Percentiles rank a stretch among this genome's conserved stretches.
These are phyloP conservation scores for Mortierella sp. DNA, from an alignment of 371 early-diverging fungal species.

Conservation along the genomic window DNA sequence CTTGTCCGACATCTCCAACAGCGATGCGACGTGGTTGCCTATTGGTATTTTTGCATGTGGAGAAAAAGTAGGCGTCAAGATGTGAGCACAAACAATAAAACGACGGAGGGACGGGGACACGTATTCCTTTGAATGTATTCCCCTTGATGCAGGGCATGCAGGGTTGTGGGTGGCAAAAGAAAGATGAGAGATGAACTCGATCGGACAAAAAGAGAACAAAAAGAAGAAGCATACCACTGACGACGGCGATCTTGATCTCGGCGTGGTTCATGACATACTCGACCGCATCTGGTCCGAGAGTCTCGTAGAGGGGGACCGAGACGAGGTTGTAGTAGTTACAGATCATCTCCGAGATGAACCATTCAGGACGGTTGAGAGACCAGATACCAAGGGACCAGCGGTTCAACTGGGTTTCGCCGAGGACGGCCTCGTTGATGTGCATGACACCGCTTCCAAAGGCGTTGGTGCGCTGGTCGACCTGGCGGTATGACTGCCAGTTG, in stretches of 20 bases:
- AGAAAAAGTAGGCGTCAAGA: slow-evolving; percentile 40
- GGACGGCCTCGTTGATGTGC: slow-evolving; percentile 43
- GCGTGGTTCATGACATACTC: slow-evolving; percentile 81
- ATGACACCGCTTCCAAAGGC: slow-evolving; percentile 72
- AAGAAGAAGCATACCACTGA: slow-evolving; percentile 69
- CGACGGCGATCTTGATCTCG: slow-evolving; percentile 72
- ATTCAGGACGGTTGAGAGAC: slow-evolving; percentile 85
- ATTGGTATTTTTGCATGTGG: neutral
- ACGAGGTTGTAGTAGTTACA: slow-evolving; percentile 63
- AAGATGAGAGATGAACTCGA: slow-evolving; percentile 58
- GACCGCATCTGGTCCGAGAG: slow-evolving; percentile 80
- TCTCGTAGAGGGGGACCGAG: slow-evolving; percentile 89
- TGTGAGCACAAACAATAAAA: neutral
- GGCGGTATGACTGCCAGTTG: slow-evolving; percentile 72
- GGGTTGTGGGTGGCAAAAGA: slow-evolving; percentile 52
- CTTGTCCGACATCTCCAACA: slow-evolving; percentile 65
- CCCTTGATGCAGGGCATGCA: neutral
- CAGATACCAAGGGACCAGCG: slow-evolving; percentile 75
- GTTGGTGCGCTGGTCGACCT: slow-evolving; percentile 63
- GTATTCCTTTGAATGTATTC: neutral
- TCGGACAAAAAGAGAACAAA: neutral
- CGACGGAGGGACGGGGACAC: neutral
- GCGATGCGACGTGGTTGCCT: slow-evolving; percentile 70
- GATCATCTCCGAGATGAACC: slow-evolving; percentile 77
- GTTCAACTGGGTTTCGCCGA: slow-evolving; percentile 26